These are phyloP conservation scores for Ambispora gerdemannii DNA, from an alignment of 192 early-diverging fungal genomes.

Conservation along the genomic window DNA sequence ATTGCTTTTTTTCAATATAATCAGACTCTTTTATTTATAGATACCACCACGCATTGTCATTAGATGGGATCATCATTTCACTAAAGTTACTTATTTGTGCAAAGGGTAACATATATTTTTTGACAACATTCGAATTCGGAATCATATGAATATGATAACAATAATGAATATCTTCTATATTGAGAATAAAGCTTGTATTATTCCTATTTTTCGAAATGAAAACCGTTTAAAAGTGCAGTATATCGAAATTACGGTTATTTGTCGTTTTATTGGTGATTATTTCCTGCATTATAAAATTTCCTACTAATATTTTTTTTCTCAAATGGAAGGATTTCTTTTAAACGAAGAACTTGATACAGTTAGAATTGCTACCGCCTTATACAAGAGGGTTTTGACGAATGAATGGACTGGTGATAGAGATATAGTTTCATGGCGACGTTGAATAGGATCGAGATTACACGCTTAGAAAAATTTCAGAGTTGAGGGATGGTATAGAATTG, in stretches of 20 bases:
- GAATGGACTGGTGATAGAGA: conserved; percentile 19
- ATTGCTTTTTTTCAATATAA: no score
- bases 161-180: no score
- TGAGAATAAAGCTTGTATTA: no score
- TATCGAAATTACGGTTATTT: neutral
- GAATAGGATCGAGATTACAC: conserved; percentile 7
- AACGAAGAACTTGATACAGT: conserved; percentile 20
- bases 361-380: conserved; percentile 18
- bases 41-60: no score
- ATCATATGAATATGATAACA: no score
- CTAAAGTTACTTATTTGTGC: no score
- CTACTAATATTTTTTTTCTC: neutral
- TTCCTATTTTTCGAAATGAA: no score
- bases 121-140: no score
- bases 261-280: neutral
- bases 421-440: conserved; percentile 15
- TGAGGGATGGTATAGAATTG: conserved; percentile 15
- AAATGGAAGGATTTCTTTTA: conserved; percentile 21
- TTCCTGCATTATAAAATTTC: conserved; percentile 1
- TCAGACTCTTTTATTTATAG: no score
- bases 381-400: conserved; percentile 20
- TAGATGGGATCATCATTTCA: no score
- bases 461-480: conserved; percentile 20
- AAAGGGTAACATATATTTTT: no score
- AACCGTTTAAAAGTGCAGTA: conserved; percentile 10